phyloP scores from a whole-genome alignment of 306 rosid genomes.

The Corylus americana region DNA sequence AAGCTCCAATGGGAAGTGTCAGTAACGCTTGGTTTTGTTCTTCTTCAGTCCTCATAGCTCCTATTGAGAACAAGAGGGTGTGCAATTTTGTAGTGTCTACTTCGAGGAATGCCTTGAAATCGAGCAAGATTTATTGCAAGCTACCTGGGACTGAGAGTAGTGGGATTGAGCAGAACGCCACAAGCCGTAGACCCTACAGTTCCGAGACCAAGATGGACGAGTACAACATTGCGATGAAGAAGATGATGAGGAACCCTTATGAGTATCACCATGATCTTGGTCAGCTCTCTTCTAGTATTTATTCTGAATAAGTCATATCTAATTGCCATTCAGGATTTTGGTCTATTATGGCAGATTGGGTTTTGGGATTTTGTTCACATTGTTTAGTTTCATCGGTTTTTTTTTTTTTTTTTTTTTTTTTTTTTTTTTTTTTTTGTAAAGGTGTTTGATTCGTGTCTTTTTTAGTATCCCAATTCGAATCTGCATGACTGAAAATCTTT shows the following conservation, averaged over 20 bases:
- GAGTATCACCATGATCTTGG: slow-evolving; percentile 97
- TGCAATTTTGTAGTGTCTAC: slow-evolving; percentile 28
- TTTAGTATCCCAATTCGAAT: not conserved
- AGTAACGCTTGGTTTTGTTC: slow-evolving; percentile 30
- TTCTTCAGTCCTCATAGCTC: slow-evolving; percentile 37
- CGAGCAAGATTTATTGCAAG: slow-evolving; percentile 45
- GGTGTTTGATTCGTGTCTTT: not conserved
- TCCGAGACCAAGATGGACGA: slow-evolving; percentile 64
- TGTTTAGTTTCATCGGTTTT: not conserved
- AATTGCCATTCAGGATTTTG: not conserved
- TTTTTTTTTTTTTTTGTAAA: too few species aligned
- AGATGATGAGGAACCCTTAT: slow-evolving; percentile 90
- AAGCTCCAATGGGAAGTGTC: slow-evolving; percentile 43
- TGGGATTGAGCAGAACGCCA: slow-evolving; percentile 48
- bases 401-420: too few species aligned
- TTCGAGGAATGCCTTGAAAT: slow-evolving; percentile 17
- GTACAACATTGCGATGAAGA: slow-evolving; percentile 83
- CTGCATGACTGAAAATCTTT: not conserved
- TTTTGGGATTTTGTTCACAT: not conserved
- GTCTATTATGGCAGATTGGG: not conserved
- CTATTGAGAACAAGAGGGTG: slow-evolving; percentile 37
- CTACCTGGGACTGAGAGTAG: slow-evolving; percentile 42
- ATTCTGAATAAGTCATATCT: slow-evolving; percentile 5
- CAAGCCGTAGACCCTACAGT: slow-evolving; percentile 31
- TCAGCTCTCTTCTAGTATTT: slow-evolving; percentile 47